A percentile compares a stretch with the other conserved stretches of the same genome.
phyloP scores from a whole-genome alignment of 352 stramenopile genomes.

The Phytophthora litchii region DNA sequence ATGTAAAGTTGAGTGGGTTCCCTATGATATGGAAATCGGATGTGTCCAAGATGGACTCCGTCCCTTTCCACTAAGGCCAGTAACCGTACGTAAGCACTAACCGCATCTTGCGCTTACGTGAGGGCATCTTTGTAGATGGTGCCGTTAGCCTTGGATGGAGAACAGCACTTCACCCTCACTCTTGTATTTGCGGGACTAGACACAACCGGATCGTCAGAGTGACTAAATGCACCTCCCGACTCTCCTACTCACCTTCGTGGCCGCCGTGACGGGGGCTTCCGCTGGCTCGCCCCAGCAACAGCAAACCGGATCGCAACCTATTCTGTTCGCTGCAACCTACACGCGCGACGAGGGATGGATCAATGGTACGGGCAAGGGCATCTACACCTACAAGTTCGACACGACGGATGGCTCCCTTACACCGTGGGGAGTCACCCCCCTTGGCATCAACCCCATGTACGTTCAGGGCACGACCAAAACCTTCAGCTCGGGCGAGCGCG shows the following conservation, averaged over 20 bases:
- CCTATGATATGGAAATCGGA: constrained; percentile 27
- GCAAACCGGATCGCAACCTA: constrained; percentile 22
- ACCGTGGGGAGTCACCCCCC: constrained; percentile 37
- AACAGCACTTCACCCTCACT: constrained; percentile 14
- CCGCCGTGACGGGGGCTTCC: constrained; percentile 19
- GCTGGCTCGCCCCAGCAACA: constrained; percentile 22
- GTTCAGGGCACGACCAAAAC: constrained; percentile 42
- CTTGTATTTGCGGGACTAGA: constrained; percentile 13
- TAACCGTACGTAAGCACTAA: not conserved
- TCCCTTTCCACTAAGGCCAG: not conserved
- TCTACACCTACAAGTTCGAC: constrained; percentile 65
- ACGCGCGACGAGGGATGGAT: constrained; percentile 73
- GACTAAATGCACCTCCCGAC: constrained; percentile 28
- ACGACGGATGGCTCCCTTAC: constrained; percentile 47
- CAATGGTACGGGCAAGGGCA: constrained; percentile 66
- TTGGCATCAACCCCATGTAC: constrained; percentile 82
- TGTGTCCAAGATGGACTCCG: constrained; percentile 14
- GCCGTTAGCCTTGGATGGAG: not conserved
- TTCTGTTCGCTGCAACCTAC: constrained; percentile 66
- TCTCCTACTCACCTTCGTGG: constrained; percentile 28
- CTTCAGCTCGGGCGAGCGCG: constrained; percentile 32
- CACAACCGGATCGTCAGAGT: not conserved
- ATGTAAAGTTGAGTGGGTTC: constrained; percentile 25
- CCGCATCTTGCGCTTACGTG: not conserved
- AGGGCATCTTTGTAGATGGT: constrained; percentile 1